Conservation (phyloP, 129 eudicot species). For the Chrysanthemum makinoi region DNA sequence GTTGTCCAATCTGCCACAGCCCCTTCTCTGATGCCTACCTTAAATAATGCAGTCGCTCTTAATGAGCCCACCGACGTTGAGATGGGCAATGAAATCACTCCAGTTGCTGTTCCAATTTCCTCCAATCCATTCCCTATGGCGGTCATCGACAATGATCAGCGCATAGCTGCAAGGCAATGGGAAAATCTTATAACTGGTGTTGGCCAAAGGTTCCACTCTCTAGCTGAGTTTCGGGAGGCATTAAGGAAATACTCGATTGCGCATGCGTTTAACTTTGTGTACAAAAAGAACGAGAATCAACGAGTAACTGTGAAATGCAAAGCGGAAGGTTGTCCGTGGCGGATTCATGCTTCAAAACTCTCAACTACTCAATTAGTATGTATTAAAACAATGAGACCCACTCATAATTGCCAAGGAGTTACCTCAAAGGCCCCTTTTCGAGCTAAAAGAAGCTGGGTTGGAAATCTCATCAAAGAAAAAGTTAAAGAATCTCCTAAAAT, state of each 20-base stretch:
- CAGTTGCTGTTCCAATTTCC: conserved; percentile 31
- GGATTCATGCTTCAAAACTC: conserved; percentile 49
- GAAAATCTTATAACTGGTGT: conserved; percentile 46
- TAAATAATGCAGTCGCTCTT: conserved; percentile 19
- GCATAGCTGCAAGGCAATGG: conserved; percentile 45
- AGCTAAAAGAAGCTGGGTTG: conserved; percentile 50
- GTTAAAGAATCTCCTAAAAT: conserved; percentile 47
- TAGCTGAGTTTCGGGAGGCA: conserved; percentile 49
- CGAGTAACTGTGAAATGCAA: conserved; percentile 51
- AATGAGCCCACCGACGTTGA: conserved; percentile 31
- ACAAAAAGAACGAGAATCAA: conserved; percentile 51
- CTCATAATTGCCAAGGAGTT: conserved; percentile 51
- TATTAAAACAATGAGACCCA: conserved; percentile 42
- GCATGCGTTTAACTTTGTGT: conserved; percentile 44
- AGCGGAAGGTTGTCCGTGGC: conserved; percentile 54
- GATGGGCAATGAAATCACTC: conserved; percentile 21
- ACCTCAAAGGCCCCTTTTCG: conserved; percentile 44
- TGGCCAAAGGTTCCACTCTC: conserved; percentile 45
- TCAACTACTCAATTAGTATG: conserved; percentile 49
- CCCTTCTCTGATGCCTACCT: not conserved
- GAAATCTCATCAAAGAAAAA: conserved; percentile 51
- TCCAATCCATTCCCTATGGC: conserved; percentile 30
- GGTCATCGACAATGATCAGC: conserved; percentile 25
- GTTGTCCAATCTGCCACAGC: conserved; percentile 13
- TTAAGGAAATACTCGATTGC: conserved; percentile 46